Conservation (phyloP, 345 rosid species). For the Corchorus olitorius region DNA sequence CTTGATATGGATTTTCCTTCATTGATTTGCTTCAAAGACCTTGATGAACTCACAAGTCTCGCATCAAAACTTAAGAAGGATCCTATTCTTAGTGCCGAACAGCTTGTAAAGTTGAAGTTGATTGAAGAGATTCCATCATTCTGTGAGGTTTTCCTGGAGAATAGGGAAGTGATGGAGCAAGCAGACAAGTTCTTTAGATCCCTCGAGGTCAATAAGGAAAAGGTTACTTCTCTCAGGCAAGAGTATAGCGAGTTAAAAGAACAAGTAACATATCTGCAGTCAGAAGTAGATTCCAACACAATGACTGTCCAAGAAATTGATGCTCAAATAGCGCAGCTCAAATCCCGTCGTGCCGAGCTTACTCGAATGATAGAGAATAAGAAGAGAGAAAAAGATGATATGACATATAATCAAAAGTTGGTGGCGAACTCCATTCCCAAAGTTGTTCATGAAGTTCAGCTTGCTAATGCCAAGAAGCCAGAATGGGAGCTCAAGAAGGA, state of each 20-base stretch:
- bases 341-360: slow-evolving; percentile 45
- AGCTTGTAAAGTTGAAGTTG: slow-evolving; percentile 61
- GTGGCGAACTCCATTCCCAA: slow-evolving; percentile 53
- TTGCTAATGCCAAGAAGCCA: slow-evolving; percentile 46
- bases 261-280: slow-evolving; percentile 45
- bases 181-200: slow-evolving; percentile 45
- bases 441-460: slow-evolving; percentile 58
- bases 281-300: slow-evolving; percentile 45
- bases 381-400: slow-evolving; percentile 43
- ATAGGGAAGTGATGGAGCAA: slow-evolving; percentile 41
- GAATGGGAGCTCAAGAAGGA: slow-evolving; percentile 58
- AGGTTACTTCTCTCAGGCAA: slow-evolving; percentile 53
- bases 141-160: slow-evolving; percentile 56
- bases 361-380: slow-evolving; percentile 33
- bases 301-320: slow-evolving; percentile 53
- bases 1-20: slow-evolving; percentile 59
- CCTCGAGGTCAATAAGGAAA: slow-evolving; percentile 56
- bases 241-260: slow-evolving; percentile 65
- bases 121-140: slow-evolving; percentile 66
- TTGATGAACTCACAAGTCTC: slow-evolving; percentile 43
- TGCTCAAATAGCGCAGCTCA: slow-evolving; percentile 54
- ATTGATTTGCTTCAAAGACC: slow-evolving; percentile 46
- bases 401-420: slow-evolving; percentile 45
- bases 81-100: slow-evolving; percentile 59
- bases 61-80: slow-evolving; percentile 54